A percentile compares a stretch with the other conserved stretches of the same genome.
Conservation (phyloP, 73 alveolate genomes). For the Paramecium octaurelia region DNA sequence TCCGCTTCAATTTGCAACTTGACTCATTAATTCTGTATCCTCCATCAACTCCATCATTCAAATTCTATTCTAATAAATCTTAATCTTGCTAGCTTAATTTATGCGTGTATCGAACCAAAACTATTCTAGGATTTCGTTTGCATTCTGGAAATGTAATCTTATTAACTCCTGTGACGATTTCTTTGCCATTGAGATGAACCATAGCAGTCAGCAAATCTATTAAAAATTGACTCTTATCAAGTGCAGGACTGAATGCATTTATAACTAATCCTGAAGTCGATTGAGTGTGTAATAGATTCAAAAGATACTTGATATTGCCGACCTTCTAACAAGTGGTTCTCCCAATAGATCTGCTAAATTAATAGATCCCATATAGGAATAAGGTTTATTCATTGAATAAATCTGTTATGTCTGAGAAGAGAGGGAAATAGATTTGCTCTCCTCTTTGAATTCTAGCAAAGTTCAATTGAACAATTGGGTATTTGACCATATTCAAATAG, state of each 20-base stretch:
- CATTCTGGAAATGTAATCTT: neutral
- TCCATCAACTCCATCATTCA: neutral
- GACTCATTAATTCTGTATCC: neutral
- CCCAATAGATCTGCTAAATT: neutral
- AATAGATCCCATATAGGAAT: neutral
- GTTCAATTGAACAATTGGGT: neutral
- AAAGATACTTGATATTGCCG: neutral
- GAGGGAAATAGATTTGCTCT: neutral
- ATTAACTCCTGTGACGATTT: neutral
- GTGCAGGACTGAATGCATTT: neutral
- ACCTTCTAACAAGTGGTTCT: neutral
- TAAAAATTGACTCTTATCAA: conserved; percentile 1
- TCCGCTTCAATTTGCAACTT: neutral
- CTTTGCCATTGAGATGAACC: neutral
- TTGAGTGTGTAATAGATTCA: neutral
- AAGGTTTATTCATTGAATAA: neutral
- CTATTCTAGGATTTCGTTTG: neutral
- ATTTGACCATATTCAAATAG: neutral
- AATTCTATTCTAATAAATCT: neutral
- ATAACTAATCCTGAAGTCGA: neutral
- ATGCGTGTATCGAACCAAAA: neutral
- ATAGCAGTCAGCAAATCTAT: neutral
- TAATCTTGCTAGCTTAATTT: neutral
- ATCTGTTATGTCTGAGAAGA: neutral
- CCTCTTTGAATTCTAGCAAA: neutral